Percentiles rank a stretch among this genome's conserved stretches.
These are phyloP conservation scores for Arctium minus DNA, from an alignment of 129 eudicot species.

Conservation along the genomic window DNA sequence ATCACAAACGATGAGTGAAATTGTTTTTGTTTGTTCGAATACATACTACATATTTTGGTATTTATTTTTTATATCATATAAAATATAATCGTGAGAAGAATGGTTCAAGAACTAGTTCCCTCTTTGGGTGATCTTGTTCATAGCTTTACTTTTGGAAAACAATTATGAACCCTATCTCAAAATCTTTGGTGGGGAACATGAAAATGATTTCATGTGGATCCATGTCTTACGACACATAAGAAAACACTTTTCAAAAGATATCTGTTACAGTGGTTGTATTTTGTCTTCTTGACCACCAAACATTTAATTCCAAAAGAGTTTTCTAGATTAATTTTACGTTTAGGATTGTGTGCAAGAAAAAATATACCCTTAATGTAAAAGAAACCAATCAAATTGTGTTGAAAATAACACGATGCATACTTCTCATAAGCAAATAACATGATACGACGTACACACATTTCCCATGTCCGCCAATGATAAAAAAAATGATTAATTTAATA, in stretches of 20 bases:
- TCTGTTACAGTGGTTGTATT: background rate
- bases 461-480: background rate
- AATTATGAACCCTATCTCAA: constrained; percentile 16
- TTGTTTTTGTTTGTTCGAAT: background rate
- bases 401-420: background rate
- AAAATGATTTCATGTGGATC: constrained; percentile 16
- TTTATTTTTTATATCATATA: background rate
- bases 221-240: constrained; percentile 1
- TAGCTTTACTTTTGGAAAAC: constrained; percentile 5
- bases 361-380: background rate
- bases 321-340: background rate
- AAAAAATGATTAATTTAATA: background rate
- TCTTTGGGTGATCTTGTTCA: background rate
- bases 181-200: constrained; percentile 23
- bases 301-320: background rate
- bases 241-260: constrained; percentile 14
- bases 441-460: background rate
- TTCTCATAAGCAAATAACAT: background rate
- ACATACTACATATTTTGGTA: background rate
- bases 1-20: background rate
- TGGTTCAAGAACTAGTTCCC: background rate
- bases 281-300: constrained; percentile 11
- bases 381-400: background rate
- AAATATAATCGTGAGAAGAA: background rate
- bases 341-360: background rate